Conservation (phyloP, 1,284 basidiomycete species). For the Austroboletus niveus region DNA sequence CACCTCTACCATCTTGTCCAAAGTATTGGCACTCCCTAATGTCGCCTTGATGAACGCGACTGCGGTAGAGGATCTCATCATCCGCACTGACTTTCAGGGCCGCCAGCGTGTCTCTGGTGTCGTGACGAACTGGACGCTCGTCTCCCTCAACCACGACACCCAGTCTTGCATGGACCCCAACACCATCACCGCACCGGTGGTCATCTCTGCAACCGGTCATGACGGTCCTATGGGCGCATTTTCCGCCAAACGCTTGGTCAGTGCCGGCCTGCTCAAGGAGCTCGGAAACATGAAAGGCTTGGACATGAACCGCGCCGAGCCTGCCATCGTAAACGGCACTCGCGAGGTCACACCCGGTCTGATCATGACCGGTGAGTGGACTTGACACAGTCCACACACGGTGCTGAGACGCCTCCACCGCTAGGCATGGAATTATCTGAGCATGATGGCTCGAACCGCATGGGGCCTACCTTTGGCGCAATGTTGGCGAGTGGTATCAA, state of each 20-base stretch:
- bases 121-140: conserved; percentile 85
- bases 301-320: conserved; percentile 79
- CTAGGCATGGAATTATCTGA: conserved; percentile 83
- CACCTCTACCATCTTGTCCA: conserved; percentile 76
- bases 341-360: conserved; percentile 80
- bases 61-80: conserved; percentile 75
- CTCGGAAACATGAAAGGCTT: conserved; percentile 81
- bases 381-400: background rate
- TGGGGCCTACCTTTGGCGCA: conserved; percentile 81
- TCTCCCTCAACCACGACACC: conserved; percentile 78
- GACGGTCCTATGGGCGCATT: conserved; percentile 88
- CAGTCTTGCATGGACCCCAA: conserved; percentile 88
- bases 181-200: conserved; percentile 78
- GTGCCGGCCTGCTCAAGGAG: conserved; percentile 72
- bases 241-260: conserved; percentile 79
- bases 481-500: conserved; percentile 82
- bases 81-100: conserved; percentile 57
- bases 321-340: conserved; percentile 74
- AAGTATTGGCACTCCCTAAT: conserved; percentile 73
- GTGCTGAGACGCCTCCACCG: conserved; percentile 3
- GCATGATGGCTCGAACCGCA: conserved; percentile 79
- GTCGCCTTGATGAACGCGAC: conserved; percentile 78
- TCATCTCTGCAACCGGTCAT: conserved; percentile 70
- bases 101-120: conserved; percentile 77
- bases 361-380: conserved; percentile 63